Evolutionary conservation across 352 stramenopile species (phyloP).

Genomic region (Peronospora tabacina): DNA sequence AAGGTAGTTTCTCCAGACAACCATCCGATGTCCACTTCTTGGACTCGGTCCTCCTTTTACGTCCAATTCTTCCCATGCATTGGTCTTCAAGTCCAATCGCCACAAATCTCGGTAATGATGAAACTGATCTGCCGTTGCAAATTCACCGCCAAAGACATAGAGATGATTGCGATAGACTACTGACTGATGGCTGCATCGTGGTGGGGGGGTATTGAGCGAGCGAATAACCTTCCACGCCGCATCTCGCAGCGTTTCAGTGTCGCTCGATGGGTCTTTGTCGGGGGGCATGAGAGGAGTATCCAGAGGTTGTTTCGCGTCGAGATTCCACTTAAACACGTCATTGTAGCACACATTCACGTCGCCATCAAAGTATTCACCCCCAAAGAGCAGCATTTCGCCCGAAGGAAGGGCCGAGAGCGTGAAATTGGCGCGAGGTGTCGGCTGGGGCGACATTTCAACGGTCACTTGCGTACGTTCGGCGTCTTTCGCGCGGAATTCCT

Average conservation of each 20-base stretch:
- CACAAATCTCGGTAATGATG: slow-evolving; percentile 94
- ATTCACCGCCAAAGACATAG: slow-evolving; percentile 97
- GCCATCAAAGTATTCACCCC: slow-evolving; percentile 97
- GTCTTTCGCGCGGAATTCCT: slow-evolving; percentile 77
- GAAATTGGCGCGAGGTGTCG: slow-evolving; percentile 70
- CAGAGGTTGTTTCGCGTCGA: slow-evolving; percentile 38
- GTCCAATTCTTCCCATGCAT: slow-evolving; percentile 90
- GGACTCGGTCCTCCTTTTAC: slow-evolving; percentile 74
- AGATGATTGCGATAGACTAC: slow-evolving; percentile 92
- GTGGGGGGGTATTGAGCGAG: slow-evolving; percentile 80
- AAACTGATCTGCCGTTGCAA: slow-evolving; percentile 94
- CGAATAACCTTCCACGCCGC: slow-evolving; percentile 86
- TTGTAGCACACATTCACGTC: slow-evolving; percentile 95
- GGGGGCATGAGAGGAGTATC: slow-evolving; percentile 11
- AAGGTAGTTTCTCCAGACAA: slow-evolving; percentile 93
- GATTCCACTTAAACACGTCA: slow-evolving; percentile 92
- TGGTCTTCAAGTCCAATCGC: slow-evolving; percentile 89
- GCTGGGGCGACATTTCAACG: slow-evolving; percentile 45
- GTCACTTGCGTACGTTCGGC: slow-evolving; percentile 56
- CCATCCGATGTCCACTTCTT: slow-evolving; percentile 89
- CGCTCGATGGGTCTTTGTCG: slow-evolving; percentile 1
- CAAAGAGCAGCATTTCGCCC: slow-evolving; percentile 90
- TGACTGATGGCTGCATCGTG: slow-evolving; percentile 92
- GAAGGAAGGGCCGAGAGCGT: slow-evolving; percentile 60
- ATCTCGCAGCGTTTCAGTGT: slow-evolving; percentile 16